These are phyloP conservation scores for Ganoderma sinense DNA, from an alignment of 1,284 basidiomycete species.

Conservation along the genomic window DNA sequence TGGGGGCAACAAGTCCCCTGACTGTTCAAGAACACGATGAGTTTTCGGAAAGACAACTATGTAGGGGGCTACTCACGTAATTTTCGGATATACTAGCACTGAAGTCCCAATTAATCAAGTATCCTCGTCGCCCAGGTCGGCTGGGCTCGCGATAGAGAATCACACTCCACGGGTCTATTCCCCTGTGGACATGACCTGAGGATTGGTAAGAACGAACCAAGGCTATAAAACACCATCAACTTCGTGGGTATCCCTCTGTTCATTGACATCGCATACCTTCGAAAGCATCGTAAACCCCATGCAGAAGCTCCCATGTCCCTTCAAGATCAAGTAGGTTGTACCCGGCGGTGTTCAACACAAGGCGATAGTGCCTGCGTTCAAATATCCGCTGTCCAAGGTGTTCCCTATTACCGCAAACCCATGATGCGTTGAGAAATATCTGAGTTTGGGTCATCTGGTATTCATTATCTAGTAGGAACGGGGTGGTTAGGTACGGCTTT, in stretches of 20 bases:
- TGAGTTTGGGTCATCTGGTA: not conserved
- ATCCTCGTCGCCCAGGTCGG: not conserved
- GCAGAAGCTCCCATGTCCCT: not conserved
- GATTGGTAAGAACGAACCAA: not conserved
- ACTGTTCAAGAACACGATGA: no score
- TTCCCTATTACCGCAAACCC: not conserved
- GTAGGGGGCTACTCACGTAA: not conserved
- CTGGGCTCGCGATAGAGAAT: not conserved
- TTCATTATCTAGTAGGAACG: not conserved
- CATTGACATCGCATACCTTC: not conserved
- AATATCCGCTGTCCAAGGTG: not conserved
- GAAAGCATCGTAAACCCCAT: not conserved
- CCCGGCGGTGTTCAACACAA: not conserved
- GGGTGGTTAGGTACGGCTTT: no score
- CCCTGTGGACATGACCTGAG: not conserved
- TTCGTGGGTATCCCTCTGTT: not conserved
- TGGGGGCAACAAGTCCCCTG: not conserved
- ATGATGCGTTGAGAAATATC: not conserved
- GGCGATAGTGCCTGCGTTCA: not conserved
- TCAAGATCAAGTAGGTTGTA: not conserved
- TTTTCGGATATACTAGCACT: not conserved
- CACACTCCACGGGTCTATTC: not conserved
- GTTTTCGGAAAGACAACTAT: not conserved
- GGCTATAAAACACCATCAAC: not conserved
- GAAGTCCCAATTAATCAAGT: not conserved